phyloP scores from a whole-genome alignment of 2,329 filamentous ascomycete species.

The Iodosphaeria phyllophila region DNA sequence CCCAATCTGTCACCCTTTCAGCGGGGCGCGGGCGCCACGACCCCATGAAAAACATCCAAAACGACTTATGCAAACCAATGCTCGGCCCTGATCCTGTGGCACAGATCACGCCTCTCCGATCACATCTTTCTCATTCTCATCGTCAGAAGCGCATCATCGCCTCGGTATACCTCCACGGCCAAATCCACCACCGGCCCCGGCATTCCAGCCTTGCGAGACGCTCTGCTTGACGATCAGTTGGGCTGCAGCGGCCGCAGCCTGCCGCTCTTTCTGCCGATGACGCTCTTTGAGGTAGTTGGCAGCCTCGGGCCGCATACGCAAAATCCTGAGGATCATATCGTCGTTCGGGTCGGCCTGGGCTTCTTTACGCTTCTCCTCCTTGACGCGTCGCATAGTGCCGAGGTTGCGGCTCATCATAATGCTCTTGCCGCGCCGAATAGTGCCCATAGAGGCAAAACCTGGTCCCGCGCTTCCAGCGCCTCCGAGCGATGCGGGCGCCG shows the following conservation, averaged over 20 bases:
- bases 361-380: constrained; percentile 89
- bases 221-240: constrained; percentile 92
- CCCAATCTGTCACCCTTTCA: no score
- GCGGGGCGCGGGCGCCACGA: no score
- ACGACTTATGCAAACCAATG: background rate
- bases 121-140: no score
- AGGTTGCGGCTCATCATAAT: constrained; percentile 92
- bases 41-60: no score
- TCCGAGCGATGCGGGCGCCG: constrained; percentile 33
- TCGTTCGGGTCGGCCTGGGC: constrained; percentile 93
- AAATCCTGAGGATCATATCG: constrained; percentile 90
- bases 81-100: background rate
- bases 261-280: constrained; percentile 81
- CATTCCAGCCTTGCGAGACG: constrained; percentile 39
- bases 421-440: constrained; percentile 48
- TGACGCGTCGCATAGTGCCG: constrained; percentile 88
- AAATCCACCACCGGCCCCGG: constrained; percentile 21
- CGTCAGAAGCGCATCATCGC: no score
- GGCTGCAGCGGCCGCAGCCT: constrained; percentile 76
- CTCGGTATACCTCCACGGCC: constrained; percentile 23
- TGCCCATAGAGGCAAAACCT: constrained; percentile 47
- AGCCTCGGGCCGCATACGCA: constrained; percentile 89
- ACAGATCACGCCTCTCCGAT: background rate
- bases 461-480: constrained; percentile 29
- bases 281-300: constrained; percentile 73